Evolutionary conservation across 306 rosid genomes (phyloP), one percentile per base, ranked within the genome.

Genomic region (Vigna unguiculata): DNA sequence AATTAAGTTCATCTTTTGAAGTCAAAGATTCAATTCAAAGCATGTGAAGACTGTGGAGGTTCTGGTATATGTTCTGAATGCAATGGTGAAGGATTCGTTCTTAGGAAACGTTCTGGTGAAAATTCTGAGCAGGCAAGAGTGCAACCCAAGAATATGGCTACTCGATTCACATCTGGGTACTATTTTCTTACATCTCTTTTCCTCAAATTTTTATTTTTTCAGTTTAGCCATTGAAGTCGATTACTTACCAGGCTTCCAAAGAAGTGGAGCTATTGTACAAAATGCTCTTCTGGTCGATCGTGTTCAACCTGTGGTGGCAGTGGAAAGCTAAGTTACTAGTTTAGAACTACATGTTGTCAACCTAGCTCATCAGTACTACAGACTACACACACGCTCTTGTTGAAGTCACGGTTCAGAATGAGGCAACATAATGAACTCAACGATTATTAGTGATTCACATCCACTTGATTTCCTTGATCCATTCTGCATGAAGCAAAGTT

Each of bases 241-340:
- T 32, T 62, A 13, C 66, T 61, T 76, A 10, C 69, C 87, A 92
- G 98, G 86, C 97, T 95, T 86, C 97, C 97, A 55, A 92, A 89
- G 88, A 95, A 94, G 76, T 95, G 97, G 97, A 95, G 99, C 91
- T 92, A 95, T 78, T 95, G 97, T 30, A 88, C 96, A 70, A 94
- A 90, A 61, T 94, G 98, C 83, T 81, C 95, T 55, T 92, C 99
- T 53, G 72, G 85, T n/a, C 84, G 97, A 77, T 88, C 91, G 40
- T 95, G 97, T 81, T 78, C 41, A 60, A 64, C 88, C 59, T 95
- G 98, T 64, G 90, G 85, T 75, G 98, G 98, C 75, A 83, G 81
- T 80, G 98, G 98, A 43, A 88, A 91, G 82, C 74, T 90, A 80
- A 86, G 61, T 85, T 75, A 7, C 69, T 88, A 89, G 85, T 79